Base-by-base conservation (phyloP, 768 basidiomycete species). In the Suillus bovinus region DNA sequence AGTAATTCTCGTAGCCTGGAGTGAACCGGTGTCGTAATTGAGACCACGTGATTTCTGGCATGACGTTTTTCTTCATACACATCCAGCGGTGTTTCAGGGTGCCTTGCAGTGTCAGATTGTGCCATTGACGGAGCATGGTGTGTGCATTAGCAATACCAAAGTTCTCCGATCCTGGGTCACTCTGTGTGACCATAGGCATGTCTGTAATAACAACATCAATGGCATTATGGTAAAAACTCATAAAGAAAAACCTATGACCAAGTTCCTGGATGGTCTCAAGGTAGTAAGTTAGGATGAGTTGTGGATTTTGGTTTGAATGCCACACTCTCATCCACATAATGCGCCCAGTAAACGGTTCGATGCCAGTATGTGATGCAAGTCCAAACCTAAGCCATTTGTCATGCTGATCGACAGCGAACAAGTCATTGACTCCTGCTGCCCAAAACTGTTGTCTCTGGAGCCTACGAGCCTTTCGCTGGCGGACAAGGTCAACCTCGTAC, bases 381-480 rank as follows among this genome's bases (percentile, higher is more conserved):
- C 79, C 78, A 67, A 77, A 82, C 5, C 67, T 61, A 41, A 69
- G 68, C 78, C 77, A 82, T 55, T 84, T 84, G 62, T 84, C 79
- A 64, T 84, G 80, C 64, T 83, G 82, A 62, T 83, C 77, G 14
- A 76, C 59, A 5, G 70, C 61, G 60, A 71, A 69, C 0, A 79
- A 41, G 54, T 83, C 77, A 36, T 76, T 81, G 0, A 80, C 72
- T 0, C 81, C 81, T 7, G 81, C 80, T 3, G 77, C 70, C 65
- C 69, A 79, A 56, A 77, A 82, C 0, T 61, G 62, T 5, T 66
- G 64, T 0, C 76, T 68, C 17, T 68, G 68, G 27, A 81, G 72
- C 0, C 65, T 61, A 4, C 62, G 29, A 3, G 50, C 42, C 36
- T 65, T 66, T 0, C 72, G 64, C 22, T 46, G 42, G 2, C 41